phyloP scores from a whole-genome alignment of 2,329 filamentous ascomycete genomes.

The Aspergillus bombycis region DNA sequence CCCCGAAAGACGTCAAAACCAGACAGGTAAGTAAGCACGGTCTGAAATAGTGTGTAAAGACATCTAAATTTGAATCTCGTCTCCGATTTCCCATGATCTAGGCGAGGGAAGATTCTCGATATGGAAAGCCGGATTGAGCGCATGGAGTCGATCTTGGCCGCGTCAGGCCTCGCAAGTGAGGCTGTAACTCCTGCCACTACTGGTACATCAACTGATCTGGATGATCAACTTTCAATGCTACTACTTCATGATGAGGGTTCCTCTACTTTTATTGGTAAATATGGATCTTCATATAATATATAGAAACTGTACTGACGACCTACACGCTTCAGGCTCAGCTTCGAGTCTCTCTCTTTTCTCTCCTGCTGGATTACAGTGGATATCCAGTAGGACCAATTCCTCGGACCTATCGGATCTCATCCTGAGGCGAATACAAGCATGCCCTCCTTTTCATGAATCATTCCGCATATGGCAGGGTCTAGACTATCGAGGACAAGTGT shows the following conservation, averaged over 20 bases:
- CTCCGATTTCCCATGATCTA: neutral
- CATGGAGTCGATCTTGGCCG: slow-evolving; percentile 1
- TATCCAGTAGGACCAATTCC: neutral
- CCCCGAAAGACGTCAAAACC: slow-evolving; percentile 1
- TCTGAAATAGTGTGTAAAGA: neutral
- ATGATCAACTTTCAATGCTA: neutral
- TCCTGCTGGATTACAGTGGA: slow-evolving; percentile 1
- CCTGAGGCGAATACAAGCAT: neutral
- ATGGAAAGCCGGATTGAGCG: slow-evolving; percentile 5
- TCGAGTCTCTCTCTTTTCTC: slow-evolving; percentile 2
- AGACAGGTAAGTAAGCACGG: neutral
- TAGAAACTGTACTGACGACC: neutral
- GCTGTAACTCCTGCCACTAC: slow-evolving; percentile 1
- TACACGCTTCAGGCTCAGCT: neutral
- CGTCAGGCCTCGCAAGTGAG: neutral
- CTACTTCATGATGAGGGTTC: neutral
- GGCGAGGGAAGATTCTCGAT: neutral
- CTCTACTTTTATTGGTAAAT: slow-evolving; percentile 5
- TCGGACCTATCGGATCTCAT: neutral
- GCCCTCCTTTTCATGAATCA: neutral
- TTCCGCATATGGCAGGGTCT: neutral
- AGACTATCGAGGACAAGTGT: neutral
- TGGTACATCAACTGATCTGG: neutral
- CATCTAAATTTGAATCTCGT: neutral
- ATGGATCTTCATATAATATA: neutral